Evolutionary conservation across 2,329 filamentous ascomycete genomes (phyloP), one percentile per base, ranked within the genome.

Genomic region (Aspergillus sp.): DNA sequence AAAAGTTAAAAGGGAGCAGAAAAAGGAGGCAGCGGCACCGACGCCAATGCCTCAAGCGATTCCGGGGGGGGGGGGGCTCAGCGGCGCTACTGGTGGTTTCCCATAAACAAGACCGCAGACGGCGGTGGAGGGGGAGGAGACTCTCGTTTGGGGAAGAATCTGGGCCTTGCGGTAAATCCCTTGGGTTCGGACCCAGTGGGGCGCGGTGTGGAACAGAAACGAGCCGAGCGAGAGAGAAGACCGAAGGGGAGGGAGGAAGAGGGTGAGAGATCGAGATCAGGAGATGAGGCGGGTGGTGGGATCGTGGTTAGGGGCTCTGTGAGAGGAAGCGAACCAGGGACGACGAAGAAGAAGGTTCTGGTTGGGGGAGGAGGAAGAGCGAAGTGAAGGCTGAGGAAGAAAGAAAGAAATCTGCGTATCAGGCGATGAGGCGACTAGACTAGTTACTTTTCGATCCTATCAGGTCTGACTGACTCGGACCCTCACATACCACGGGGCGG

Each of bases 51-150:
- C 19, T 21, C 11, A 19, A 40, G 21, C 52, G 43, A 51, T 23
- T 34, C 48, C 34, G 43, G 55, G 45, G 47, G 47, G 29, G 4
- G 43, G 55, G 45, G 47, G 47, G 29, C 2, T 20, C 46, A 41
- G 40, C 47, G 44, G 55, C 44, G 44, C 54, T 60, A 53, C 36
- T 53, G 29, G 49, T 53, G 29, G 49, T 49, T 51, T 56, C 50
- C 54, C 58, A 56, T 62, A 54, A 56, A 58, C 53, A 52, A 53
- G 50, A 42, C 49, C 44, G 45, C 48, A 29, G 48, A 36, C 38
- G 40, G 49, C 51, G 48, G 45, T 25, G 19, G 41, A 29, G 21
- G 17, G 17, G 21, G 40, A 20, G 40, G 38, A 31, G 20, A 53
- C 40, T 52, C 38, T 45, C 51, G 51, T 42, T 45, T 55, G 52